Evolutionary conservation across 768 basidiomycete genomes (phyloP), one percentile per base, ranked within the genome.

Genomic region (Phanerochaete carnosa): DNA sequence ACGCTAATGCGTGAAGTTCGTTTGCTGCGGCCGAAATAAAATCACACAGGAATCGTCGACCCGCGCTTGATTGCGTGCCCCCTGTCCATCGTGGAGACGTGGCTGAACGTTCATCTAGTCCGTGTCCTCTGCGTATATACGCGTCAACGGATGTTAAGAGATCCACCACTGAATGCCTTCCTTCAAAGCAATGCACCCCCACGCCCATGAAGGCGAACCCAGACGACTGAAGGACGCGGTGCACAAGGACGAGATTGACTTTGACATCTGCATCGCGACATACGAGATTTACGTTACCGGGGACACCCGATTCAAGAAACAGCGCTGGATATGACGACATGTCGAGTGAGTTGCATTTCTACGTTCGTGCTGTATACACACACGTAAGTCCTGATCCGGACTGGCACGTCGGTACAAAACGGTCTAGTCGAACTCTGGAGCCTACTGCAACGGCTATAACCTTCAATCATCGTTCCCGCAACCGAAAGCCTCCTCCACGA

Each of bases 31-130:
- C 54, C 4, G 16, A n/a, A n/a, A n/a, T n/a, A n/a, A 43, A 19
- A 8, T 19, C 11, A 12, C 3, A 33, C 52, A 80, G 80, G 74
- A 9, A 63, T 59, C n/a, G 72, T 70, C 25, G 84, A 84, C 35
- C 87, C 89, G 9, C 88, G 89, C 71, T 79, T 91, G 28, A 81
- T 91, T 49, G 80, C 90, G 56, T 90, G 89, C 66, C 89, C 89
- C 0, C 78, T 91, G 2, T 88, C 87, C 8, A 86, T 87, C 35
- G 72, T 87, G 23, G 79, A 82, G 0, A 79, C 84, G 6, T 87
- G 85, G 85, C 74, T 82, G 68, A 69, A 76, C 52, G 84, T 83
- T 63, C 59, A 74, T 64, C n/a, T 2, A 9, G 46, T 51, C 33
- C 25, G 49, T 25, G 25, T 53, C 12, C 16, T 19, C 25, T 13